Percentiles rank a stretch among this genome's conserved stretches.
Evolutionary conservation across 208 protist genomes (phyloP).

Genomic region (Leptomonas pyrrhocoris): DNA sequence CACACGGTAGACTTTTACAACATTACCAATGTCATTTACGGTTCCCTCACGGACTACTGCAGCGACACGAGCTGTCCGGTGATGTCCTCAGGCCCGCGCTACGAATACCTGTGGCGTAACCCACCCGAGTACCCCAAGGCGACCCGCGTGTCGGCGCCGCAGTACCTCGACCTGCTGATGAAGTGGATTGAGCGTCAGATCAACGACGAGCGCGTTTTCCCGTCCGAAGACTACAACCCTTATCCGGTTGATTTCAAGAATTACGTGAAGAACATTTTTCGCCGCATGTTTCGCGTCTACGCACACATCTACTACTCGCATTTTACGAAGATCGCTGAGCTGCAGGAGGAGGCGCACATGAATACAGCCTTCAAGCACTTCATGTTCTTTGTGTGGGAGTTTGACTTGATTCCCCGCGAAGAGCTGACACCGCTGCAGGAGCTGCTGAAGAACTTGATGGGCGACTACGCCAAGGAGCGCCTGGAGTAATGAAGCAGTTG

Average conservation of each 20-base stretch:
- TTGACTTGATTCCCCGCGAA: conserved; percentile 81
- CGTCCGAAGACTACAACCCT: conserved; percentile 90
- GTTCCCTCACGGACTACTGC: conserved; percentile 99
- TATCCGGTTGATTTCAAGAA: conserved; percentile 87
- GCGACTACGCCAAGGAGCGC: conserved; percentile 77
- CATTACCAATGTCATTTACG: conserved; percentile 99
- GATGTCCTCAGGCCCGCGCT: conserved; percentile 96
- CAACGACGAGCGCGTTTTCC: conserved; percentile 97
- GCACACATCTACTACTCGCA: conserved; percentile 99
- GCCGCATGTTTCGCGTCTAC: conserved; percentile 98
- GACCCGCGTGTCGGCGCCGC: conserved; percentile 94
- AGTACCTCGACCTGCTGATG: conserved; percentile 98
- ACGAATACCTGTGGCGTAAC: conserved; percentile 98
- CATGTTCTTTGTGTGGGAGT: conserved; percentile 92
- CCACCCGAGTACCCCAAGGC: conserved; percentile 95
- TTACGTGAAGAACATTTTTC: conserved; percentile 97
- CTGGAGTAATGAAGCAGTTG: conserved; percentile 31
- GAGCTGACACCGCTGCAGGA: conserved; percentile 83
- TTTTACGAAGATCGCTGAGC: conserved; percentile 93
- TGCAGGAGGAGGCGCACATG: conserved; percentile 97
- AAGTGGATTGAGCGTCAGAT: conserved; percentile 97
- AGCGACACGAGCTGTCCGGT: conserved; percentile 94
- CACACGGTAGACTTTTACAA: conserved; percentile 99
- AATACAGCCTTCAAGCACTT: conserved; percentile 97
- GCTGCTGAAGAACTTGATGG: conserved; percentile 86